Conservation (phyloP, 2,329 filamentous ascomycete genomes). For the Aspergillus jensenii region DNA sequence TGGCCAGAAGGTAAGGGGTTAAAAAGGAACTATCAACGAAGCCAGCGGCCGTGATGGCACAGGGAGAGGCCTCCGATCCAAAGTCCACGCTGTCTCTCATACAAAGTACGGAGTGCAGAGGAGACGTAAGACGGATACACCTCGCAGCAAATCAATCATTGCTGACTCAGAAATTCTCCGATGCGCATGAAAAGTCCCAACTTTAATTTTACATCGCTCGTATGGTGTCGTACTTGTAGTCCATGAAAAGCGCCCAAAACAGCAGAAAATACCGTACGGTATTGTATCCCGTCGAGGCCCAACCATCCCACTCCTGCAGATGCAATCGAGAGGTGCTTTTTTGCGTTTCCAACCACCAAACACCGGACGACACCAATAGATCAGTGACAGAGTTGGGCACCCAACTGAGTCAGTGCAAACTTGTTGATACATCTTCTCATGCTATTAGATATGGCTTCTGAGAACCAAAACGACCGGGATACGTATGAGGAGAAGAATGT, state of each 20-base stretch:
- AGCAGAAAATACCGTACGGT: neutral
- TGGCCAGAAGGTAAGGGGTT: too few relatives aligned
- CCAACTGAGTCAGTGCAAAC: neutral
- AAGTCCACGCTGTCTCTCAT: too few relatives aligned
- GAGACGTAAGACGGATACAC: neutral
- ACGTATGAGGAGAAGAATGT: slow-evolving; percentile 83
- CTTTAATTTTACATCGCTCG: slow-evolving; percentile 11
- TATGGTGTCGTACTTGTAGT: neutral
- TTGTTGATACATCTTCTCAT: neutral
- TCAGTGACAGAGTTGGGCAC: neutral
- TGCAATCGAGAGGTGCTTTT: neutral
- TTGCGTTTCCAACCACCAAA: neutral
- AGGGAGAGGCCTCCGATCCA: too few relatives aligned
- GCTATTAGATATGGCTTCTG: neutral
- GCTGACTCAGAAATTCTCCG: slow-evolving; percentile 15
- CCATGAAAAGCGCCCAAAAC: neutral
- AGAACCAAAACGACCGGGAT: slow-evolving; percentile 14
- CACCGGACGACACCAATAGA: neutral
- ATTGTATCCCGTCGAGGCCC: neutral
- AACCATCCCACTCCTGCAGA: neutral
- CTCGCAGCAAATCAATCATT: neutral
- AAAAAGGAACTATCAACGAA: neutral
- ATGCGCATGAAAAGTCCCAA: slow-evolving; percentile 8
- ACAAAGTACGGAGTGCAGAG: too few relatives aligned
- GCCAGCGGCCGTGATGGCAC: too few relatives aligned